Evolutionary conservation across 108 stramenopile genomes (phyloP).

Genomic region (Skeletonema marinoi): DNA sequence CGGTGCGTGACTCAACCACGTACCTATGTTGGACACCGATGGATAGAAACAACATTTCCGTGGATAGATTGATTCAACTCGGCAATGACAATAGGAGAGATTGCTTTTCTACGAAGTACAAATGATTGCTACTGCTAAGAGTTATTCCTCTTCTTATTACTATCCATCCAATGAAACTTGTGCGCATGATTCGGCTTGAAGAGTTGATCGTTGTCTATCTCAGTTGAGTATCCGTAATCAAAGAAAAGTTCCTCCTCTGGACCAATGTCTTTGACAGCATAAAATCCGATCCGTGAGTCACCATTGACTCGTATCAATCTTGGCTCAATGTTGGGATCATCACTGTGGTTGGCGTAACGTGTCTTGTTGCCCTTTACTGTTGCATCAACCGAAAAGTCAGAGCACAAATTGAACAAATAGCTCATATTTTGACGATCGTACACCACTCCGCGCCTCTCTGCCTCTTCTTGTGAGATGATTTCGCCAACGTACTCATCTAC

Average conservation of each 20-base stretch:
- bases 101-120: too few species aligned
- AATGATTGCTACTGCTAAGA: background rate
- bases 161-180: slow-evolving; percentile 60
- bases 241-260: slow-evolving; percentile 70
- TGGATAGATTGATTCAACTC: too few species aligned
- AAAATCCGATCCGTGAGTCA: slow-evolving; percentile 80
- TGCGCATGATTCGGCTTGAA: slow-evolving; percentile 45
- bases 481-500: slow-evolving; percentile 89
- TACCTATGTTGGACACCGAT: too few species aligned
- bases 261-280: slow-evolving; percentile 74
- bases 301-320: slow-evolving; percentile 74
- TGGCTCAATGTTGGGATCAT: slow-evolving; percentile 68
- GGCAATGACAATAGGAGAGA: too few species aligned
- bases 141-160: background rate
- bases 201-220: slow-evolving; percentile 62
- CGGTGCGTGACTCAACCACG: too few species aligned
- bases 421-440: slow-evolving; percentile 78
- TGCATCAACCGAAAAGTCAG: slow-evolving; percentile 78
- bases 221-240: slow-evolving; percentile 60
- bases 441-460: slow-evolving; percentile 78
- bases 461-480: slow-evolving; percentile 79
- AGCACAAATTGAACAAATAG: slow-evolving; percentile 82
- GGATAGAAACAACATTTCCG: too few species aligned
- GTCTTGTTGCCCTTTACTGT: slow-evolving; percentile 83
- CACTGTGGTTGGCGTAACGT: slow-evolving; percentile 81